phyloP scores from a whole-genome alignment of 139 green algal species.

The Chlorella sp. region DNA sequence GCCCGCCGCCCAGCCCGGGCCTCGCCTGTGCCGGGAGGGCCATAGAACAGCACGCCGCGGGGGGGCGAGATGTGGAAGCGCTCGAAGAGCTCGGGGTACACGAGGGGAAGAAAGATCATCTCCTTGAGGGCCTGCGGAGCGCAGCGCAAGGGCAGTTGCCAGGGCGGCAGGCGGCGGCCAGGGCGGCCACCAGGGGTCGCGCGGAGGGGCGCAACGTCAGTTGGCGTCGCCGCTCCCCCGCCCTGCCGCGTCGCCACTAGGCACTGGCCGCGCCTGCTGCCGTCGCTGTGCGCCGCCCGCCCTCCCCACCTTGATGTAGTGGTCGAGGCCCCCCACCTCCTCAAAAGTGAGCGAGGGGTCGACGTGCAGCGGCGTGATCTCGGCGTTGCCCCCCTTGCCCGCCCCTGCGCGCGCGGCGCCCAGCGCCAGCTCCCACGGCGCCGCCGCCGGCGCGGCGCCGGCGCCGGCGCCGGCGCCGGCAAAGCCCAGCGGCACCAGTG shows the following conservation, averaged over 20 bases:
- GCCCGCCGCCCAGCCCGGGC: too few species aligned
- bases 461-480: slow-evolving; percentile 2
- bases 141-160: too few species aligned
- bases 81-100: slow-evolving; percentile 95
- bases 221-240: too few species aligned
- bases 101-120: slow-evolving; percentile 96
- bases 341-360: slow-evolving; percentile 89
- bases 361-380: slow-evolving; percentile 85
- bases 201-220: too few species aligned
- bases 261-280: too few species aligned
- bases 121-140: slow-evolving; percentile 89
- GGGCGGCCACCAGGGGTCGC: too few species aligned
- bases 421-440: background rate
- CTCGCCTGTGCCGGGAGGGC: slow-evolving; percentile 68
- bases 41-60: slow-evolving; percentile 92
- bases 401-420: background rate
- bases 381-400: slow-evolving; percentile 55
- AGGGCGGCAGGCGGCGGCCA: too few species aligned
- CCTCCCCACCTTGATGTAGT: slow-evolving; percentile 65
- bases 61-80: slow-evolving; percentile 86
- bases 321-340: slow-evolving; percentile 84
- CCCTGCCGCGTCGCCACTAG: too few species aligned
- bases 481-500: background rate
- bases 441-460: background rate
- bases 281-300: background rate